Evolutionary conservation across 305 asterid genomes (phyloP).

Genomic region (Solanum chacoense): DNA sequence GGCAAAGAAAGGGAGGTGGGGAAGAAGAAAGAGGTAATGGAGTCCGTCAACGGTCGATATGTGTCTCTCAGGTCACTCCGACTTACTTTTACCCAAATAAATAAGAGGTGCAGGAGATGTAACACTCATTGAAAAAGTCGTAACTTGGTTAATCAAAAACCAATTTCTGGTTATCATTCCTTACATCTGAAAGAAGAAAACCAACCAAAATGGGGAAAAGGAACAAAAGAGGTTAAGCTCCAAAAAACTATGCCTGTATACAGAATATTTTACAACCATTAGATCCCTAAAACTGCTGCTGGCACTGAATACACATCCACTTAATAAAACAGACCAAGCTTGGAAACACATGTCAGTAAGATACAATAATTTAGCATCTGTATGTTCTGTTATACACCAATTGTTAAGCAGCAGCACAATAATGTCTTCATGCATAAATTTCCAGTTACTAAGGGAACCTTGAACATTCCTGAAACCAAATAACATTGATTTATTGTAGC

Average conservation of each 20-base stretch:
- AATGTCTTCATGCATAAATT: neutral
- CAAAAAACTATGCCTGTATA: neutral
- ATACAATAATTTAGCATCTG: neutral
- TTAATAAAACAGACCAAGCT: neutral
- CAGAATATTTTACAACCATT: neutral
- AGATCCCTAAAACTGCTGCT: neutral
- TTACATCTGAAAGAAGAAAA: neutral
- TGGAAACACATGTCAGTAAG: neutral
- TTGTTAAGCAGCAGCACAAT: neutral
- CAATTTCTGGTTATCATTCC: neutral
- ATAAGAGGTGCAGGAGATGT: neutral
- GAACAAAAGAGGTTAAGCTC: neutral
- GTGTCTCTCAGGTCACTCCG: neutral
- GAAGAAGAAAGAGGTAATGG: neutral
- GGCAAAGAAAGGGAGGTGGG: neutral
- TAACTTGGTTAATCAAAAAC: neutral
- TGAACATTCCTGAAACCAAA: neutral
- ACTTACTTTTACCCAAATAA: neutral
- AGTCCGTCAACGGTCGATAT: neutral
- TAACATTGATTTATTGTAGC: neutral
- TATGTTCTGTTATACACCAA: neutral
- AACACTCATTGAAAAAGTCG: neutral
- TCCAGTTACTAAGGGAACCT: neutral
- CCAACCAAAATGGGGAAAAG: neutral
- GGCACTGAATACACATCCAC: neutral